Percentiles rank a stretch among this genome's conserved stretches.
phyloP scores from a whole-genome alignment of 768 basidiomycete genomes.

The Lactarius hatsudake region DNA sequence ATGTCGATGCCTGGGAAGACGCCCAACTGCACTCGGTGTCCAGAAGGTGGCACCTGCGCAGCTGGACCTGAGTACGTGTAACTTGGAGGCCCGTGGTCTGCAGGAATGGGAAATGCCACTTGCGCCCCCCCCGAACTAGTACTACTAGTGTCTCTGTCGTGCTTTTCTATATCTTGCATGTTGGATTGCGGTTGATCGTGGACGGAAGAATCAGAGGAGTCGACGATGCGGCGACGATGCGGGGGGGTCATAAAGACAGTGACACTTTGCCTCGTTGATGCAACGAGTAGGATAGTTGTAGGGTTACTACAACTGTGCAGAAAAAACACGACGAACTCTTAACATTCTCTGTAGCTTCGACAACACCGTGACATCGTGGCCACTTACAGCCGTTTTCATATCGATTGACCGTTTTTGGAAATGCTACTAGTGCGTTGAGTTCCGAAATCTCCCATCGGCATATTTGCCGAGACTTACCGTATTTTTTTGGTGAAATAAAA shows the following conservation, averaged over 20 bases:
- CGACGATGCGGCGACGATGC: conserved; percentile 24
- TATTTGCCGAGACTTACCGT: no score
- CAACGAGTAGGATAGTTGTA: conserved; percentile 19
- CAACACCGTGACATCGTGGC: no score
- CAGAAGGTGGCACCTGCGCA: conserved; percentile 47
- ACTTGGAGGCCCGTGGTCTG: conserved; percentile 12
- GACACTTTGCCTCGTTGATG: conserved; percentile 8
- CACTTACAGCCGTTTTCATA: no score
- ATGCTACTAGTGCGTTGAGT: no score
- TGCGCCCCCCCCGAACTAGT: conserved; percentile 1
- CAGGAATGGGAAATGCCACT: conserved; percentile 14
- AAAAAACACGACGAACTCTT: no score
- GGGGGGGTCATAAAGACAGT: conserved; percentile 11
- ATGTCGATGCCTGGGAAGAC: conserved; percentile 46
- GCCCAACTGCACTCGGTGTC: conserved; percentile 59
- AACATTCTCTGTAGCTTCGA: no score
- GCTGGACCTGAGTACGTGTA: conserved; percentile 13
- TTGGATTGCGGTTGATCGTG: neutral
- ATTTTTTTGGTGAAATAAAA: no score
- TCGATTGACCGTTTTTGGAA: no score
- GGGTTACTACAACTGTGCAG: no score
- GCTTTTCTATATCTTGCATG: neutral
- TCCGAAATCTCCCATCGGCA: no score
- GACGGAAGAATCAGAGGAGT: conserved; percentile 19
- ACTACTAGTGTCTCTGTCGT: neutral